phyloP scores from a whole-genome alignment of 2,329 filamentous ascomycete genomes.

The Hypoxylon sp. region DNA sequence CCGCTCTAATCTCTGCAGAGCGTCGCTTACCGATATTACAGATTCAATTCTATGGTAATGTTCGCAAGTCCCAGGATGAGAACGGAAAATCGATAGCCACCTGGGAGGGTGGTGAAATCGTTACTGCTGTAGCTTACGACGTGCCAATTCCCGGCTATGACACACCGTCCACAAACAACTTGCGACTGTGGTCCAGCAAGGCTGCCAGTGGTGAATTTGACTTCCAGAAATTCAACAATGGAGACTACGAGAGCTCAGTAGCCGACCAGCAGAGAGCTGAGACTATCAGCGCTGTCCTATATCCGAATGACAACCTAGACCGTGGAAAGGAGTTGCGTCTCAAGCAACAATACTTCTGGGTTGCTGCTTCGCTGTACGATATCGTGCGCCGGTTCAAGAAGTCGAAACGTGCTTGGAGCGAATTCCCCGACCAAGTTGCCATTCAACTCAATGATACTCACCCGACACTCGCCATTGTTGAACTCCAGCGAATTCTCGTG shows the following conservation, averaged over 20 bases:
- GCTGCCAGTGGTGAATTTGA: conserved; percentile 97
- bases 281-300: conserved; percentile 96
- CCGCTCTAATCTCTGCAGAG: neutral
- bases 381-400: conserved; percentile 99
- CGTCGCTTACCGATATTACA: conserved; percentile 46
- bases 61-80: conserved; percentile 80
- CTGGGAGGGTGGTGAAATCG: conserved; percentile 95
- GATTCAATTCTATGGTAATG: conserved; percentile 95
- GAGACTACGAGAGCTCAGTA: conserved; percentile 97
- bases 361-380: conserved; percentile 94
- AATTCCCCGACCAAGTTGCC: conserved; percentile 94
- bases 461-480: conserved; percentile 94
- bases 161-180: conserved; percentile 93
- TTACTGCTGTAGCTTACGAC: conserved; percentile 93
- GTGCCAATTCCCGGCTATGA: conserved; percentile 92
- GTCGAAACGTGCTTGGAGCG: conserved; percentile 88
- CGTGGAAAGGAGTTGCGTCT: conserved; percentile 95
- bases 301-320: conserved; percentile 97
- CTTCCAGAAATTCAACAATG: conserved; percentile 99
- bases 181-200: conserved; percentile 97
- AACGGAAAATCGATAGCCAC: conserved; percentile 80
- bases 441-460: conserved; percentile 99
- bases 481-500: conserved; percentile 91
- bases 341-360: conserved; percentile 99
- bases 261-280: conserved; percentile 99